Evolutionary conservation across 495 filamentous ascomycete genomes (phyloP), one percentile per base, ranked within the genome.

Genomic region (Hypoxylon intermedium): DNA sequence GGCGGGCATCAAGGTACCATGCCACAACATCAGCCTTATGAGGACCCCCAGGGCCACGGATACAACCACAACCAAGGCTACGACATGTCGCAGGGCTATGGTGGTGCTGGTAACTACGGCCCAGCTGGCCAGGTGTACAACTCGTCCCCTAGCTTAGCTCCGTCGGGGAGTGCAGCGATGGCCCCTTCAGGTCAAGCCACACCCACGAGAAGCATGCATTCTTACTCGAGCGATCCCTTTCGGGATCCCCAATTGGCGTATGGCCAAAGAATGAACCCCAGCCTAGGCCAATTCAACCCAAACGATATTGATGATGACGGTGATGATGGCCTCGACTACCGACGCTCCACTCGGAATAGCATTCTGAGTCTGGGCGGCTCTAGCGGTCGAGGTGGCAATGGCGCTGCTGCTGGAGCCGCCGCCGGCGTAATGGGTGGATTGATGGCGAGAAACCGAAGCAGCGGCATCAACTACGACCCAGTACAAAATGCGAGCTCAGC

Each of bases 301-400:
- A 83, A 88, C 57, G 86, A 87, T 1, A 92, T 95, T 49, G 85
- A 82, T 2, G 92, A 97, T 65, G 91, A 96, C 65, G 91, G 88
- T 6, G 92, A 96, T 63, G 92, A 96, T 59, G 90, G 87, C 3
- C 80, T 92, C 42, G 74, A 79, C 6, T 83, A 84, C 50, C 69
- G 73, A 20, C 69, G 70, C 52, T 52, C 74, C 62, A 62, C 79
- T 55, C 60, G 75, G 69, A 69, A 75, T 41, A 86, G 83, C 23
- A 80, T 83, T 59, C 69, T 88, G 30, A 82, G 83, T 59, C 67
- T 86, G 9, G 77, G 77, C 16, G 65, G 70, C 2, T 73, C 71
- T 13, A 74, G 72, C 45, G 65, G 59, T 62, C 69, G 67, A 48
- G 73, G 71, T 28, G 60, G 57, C 6, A 71, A 67, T 30, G 63